Evolutionary conservation across 345 rosid genomes (phyloP).

Genomic region (Aquilaria yunnanensis): DNA sequence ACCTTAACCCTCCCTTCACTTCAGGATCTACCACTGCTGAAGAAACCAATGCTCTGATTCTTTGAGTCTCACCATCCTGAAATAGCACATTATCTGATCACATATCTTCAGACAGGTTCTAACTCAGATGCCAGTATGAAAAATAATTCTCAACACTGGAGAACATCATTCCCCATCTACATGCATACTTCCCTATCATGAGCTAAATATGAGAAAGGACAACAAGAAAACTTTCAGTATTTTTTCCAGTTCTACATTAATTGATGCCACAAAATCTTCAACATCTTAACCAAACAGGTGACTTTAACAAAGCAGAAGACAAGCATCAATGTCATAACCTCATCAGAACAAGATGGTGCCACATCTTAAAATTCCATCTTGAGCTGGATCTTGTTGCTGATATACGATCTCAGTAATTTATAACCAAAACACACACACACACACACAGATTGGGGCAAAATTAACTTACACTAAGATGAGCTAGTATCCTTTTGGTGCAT

Average conservation of each 20-base stretch:
- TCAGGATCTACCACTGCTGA: conserved; percentile 49
- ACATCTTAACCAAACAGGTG: no score
- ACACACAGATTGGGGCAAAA: not conserved
- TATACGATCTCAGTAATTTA: no score
- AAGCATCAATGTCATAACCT: not conserved
- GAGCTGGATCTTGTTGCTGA: not conserved
- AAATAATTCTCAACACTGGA: no score
- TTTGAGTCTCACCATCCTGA: conserved; percentile 53
- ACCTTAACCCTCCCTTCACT: conserved; percentile 65
- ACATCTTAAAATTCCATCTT: not conserved
- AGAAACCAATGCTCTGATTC: conserved; percentile 35
- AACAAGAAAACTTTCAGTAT: no score
- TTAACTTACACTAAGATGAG: conserved; percentile 34
- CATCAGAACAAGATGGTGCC: not conserved
- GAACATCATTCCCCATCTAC: no score
- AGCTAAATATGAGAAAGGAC: no score
- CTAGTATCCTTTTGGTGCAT: conserved; percentile 33
- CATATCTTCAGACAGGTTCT: not conserved
- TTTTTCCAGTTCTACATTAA: no score
- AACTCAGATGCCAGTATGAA: not conserved
- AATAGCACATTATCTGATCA: not conserved
- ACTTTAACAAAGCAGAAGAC: no score
- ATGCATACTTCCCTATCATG: no score
- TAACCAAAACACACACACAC: not conserved
- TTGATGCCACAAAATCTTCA: no score